These are phyloP conservation scores for Amaranthus cruentus DNA, from an alignment of 148 eudicot species.

Conservation along the genomic window DNA sequence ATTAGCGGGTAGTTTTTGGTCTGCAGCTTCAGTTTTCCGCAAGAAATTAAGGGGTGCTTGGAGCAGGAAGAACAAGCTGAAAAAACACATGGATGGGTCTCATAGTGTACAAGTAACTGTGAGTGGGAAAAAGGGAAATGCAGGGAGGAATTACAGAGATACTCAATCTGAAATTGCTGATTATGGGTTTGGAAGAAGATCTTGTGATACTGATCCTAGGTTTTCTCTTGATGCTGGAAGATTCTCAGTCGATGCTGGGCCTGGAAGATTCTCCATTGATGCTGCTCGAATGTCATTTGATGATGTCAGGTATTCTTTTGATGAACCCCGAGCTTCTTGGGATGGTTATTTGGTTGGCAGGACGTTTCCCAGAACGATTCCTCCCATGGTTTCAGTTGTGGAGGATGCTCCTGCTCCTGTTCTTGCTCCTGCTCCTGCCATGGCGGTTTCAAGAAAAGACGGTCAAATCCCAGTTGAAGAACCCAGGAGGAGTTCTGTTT, in stretches of 20 bases:
- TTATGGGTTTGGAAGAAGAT: conserved; percentile 84
- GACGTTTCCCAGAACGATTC: conserved; percentile 48
- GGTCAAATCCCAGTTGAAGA: conserved; percentile 63
- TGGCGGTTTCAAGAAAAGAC: conserved; percentile 49
- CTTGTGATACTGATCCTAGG: conserved; percentile 89
- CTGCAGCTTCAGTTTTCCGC: conserved; percentile 83
- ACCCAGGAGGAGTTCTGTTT: conserved; percentile 31
- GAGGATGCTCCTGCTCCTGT: conserved; percentile 49
- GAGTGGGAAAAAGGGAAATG: conserved; percentile 42
- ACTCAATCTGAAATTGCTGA: conserved; percentile 92
- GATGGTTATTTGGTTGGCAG: conserved; percentile 74
- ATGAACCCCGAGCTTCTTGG: conserved; percentile 96
- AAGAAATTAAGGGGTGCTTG: conserved; percentile 56
- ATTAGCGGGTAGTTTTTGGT: conserved; percentile 64
- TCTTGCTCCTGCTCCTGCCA: conserved; percentile 28
- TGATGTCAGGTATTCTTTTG: conserved; percentile 72
- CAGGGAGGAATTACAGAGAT: conserved; percentile 54
- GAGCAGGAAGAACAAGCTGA: conserved; percentile 49
- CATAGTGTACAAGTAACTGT: conserved; percentile 16
- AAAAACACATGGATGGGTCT: conserved; percentile 27
- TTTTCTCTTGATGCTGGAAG: conserved; percentile 85
- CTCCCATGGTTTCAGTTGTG: conserved; percentile 78
- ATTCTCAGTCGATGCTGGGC: conserved; percentile 59
- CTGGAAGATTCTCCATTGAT: conserved; percentile 32
- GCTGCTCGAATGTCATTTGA: conserved; percentile 63